Conservation (phyloP, 192 early-diverging fungal species). For the Linderina pennispora region DNA sequence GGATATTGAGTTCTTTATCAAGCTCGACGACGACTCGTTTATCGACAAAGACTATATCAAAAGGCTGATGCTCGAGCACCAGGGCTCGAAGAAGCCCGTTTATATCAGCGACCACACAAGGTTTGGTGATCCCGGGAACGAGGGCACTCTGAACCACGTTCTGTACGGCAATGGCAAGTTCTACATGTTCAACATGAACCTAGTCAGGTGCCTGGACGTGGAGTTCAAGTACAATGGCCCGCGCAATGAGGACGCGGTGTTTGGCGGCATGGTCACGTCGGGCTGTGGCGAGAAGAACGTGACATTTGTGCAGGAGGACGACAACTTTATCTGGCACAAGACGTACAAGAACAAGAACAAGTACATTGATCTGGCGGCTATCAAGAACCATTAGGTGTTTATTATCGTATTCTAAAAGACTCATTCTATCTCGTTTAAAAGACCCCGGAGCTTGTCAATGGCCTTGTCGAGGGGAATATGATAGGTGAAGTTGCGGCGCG, state of each 20-base stretch:
- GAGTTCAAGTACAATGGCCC: slow-evolving; percentile 16
- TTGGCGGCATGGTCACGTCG: slow-evolving; percentile 37
- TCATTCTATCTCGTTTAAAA: background rate
- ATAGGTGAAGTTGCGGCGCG: slow-evolving; percentile 80
- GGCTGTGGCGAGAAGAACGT: slow-evolving; percentile 31
- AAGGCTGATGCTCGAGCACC: slow-evolving; percentile 8
- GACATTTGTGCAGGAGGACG: slow-evolving; percentile 20
- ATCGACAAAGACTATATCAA: slow-evolving; percentile 34
- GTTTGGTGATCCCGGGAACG: slow-evolving; percentile 6
- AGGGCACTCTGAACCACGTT: slow-evolving; percentile 6
- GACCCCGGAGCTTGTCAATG: slow-evolving; percentile 48
- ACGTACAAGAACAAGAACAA: slow-evolving; percentile 37
- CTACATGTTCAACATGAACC: slow-evolving; percentile 38
- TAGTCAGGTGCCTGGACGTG: slow-evolving; percentile 20
- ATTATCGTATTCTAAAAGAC: background rate
- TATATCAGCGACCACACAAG: slow-evolving; percentile 40
- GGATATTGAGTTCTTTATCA: slow-evolving; percentile 35
- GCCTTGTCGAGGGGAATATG: slow-evolving; percentile 76
- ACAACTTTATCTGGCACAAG: slow-evolving; percentile 41
- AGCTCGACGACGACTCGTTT: slow-evolving; percentile 37
- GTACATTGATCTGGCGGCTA: slow-evolving; percentile 25
- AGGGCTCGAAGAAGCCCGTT: slow-evolving; percentile 11
- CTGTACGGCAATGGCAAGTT: slow-evolving; percentile 41
- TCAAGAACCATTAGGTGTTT: slow-evolving; percentile 30
- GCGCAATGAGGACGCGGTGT: slow-evolving; percentile 33